Evolutionary conservation across 2,329 filamentous ascomycete genomes (phyloP), one percentile per base, ranked within the genome.

Genomic region (Nigrospora osmanthi): DNA sequence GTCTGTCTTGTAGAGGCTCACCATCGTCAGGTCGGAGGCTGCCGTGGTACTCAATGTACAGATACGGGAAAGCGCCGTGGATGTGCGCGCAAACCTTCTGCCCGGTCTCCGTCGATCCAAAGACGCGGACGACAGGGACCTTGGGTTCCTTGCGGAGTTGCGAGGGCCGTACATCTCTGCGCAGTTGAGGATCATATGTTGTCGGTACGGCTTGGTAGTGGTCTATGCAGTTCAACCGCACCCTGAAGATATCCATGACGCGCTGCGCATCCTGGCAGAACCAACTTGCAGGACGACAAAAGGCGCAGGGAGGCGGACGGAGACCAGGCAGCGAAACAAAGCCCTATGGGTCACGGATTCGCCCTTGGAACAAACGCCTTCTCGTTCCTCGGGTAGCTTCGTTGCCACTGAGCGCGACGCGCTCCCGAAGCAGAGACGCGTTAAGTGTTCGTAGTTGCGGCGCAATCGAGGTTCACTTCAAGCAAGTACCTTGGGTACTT

Each of bases 51-150:
- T 91, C 85, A 45, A 98, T 73, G 61, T 89, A 97, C n/a, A 97
- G 71, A 60, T 98, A 98, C 1, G 93, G 93, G 57, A 98, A 90
- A 17, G 88, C 89, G 48, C 94, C 93, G 65, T 97, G 93, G 45
- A 98, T 81, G 68, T 98, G 93, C 30, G 88, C 88, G 68, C 93
- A 96, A 14, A 96, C 89, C 60, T 94, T 96, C 66, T 97, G 90
- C 0, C 93, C 93, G 0, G 89, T 93, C 62, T 95, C 89, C 1
- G 91, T 96, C 4, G 89, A 83, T 1, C 93, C 93, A 66, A 97
- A 98, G 11, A 94, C 78, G 52, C 93, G 81, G 48, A 98, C 82
- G 11, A 97, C 80, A 0, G 93, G 91, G 0, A 97, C 81, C 52
- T 81, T 85, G 11, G 87, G 83, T 32, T 80, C 77, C 48, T 80